A percentile compares a stretch with the other conserved stretches of the same genome.
Evolutionary conservation across 2,329 filamentous ascomycete species (phyloP).

Genomic region (Xylariaceae sp.): DNA sequence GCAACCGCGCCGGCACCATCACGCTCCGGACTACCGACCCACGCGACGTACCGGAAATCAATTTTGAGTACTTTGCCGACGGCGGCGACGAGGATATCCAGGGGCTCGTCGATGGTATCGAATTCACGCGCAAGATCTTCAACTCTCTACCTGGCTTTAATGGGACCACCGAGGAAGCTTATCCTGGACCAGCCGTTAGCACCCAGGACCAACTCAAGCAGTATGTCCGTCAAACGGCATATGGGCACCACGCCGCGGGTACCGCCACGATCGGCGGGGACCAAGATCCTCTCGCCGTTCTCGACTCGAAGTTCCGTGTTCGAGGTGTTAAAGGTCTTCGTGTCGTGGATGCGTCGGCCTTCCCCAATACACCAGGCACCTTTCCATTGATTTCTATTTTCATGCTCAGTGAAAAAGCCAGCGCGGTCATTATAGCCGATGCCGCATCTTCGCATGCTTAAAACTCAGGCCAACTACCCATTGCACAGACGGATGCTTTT

Average conservation of each 20-base stretch:
- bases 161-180: not conserved
- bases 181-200: not conserved
- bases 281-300: constrained; percentile 53
- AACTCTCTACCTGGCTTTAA: constrained; percentile 36
- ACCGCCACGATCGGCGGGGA: constrained; percentile 38
- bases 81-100: constrained; percentile 52
- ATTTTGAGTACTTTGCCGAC: constrained; percentile 21
- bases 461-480: too few relatives aligned
- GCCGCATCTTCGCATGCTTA: not conserved
- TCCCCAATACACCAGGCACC: constrained; percentile 25
- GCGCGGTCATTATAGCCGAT: constrained; percentile 4
- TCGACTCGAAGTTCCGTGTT: constrained; percentile 55
- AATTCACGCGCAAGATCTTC: constrained; percentile 45
- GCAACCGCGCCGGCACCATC: constrained; percentile 28
- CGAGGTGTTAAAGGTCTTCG: constrained; percentile 52
- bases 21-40: constrained; percentile 25
- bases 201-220: constrained; percentile 14
- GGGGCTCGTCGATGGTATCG: constrained; percentile 56
- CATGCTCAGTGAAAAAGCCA: constrained; percentile 11
- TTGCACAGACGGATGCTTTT: too few relatives aligned
- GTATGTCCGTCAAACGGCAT: constrained; percentile 19
- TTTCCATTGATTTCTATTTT: constrained; percentile 11
- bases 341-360: constrained; percentile 58
- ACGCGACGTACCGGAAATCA: constrained; percentile 23
- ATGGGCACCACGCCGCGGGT: constrained; percentile 28